Conservation (phyloP, 139 green algal species). For the Chlorella sp. region DNA sequence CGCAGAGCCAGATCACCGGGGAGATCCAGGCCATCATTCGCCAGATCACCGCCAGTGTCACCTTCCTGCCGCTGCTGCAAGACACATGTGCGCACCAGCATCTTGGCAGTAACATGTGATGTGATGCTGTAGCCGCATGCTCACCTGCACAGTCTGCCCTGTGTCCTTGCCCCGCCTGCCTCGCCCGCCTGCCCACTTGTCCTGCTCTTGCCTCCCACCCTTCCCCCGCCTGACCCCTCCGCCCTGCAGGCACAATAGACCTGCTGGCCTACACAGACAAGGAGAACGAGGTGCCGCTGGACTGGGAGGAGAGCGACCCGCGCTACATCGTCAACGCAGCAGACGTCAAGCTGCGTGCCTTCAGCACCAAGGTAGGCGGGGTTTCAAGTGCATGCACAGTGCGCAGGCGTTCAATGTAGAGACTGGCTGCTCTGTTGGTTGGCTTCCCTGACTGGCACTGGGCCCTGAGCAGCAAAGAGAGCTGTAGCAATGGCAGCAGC, state of each 20-base stretch:
- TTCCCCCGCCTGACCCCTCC: neutral
- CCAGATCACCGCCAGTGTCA: constrained; percentile 93
- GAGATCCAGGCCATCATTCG: constrained; percentile 97
- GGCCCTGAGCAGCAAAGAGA: neutral
- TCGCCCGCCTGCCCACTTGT: neutral
- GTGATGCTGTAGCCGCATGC: neutral
- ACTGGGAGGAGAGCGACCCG: constrained; percentile 94
- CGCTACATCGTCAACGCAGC: constrained; percentile 82
- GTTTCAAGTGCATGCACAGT: neutral
- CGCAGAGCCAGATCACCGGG: constrained; percentile 82
- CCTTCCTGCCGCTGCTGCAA: constrained; percentile 94
- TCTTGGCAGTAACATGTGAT: neutral
- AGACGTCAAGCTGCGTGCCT: constrained; percentile 89
- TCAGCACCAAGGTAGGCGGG: constrained; percentile 86
- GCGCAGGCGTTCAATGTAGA: neutral
- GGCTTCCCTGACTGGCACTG: no score
- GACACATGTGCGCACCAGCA: constrained; percentile 73
- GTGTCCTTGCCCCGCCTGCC: neutral
- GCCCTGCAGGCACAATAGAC: constrained; percentile 87
- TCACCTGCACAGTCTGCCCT: neutral
- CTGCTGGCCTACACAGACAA: constrained; percentile 92
- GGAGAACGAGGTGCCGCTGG: constrained; percentile 74
- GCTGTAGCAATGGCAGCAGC: neutral
- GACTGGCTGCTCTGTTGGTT: no score
- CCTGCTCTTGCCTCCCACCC: neutral